phyloP scores from a whole-genome alignment of 108 stramenopile genomes.

The Nitzschia inconspicua region DNA sequence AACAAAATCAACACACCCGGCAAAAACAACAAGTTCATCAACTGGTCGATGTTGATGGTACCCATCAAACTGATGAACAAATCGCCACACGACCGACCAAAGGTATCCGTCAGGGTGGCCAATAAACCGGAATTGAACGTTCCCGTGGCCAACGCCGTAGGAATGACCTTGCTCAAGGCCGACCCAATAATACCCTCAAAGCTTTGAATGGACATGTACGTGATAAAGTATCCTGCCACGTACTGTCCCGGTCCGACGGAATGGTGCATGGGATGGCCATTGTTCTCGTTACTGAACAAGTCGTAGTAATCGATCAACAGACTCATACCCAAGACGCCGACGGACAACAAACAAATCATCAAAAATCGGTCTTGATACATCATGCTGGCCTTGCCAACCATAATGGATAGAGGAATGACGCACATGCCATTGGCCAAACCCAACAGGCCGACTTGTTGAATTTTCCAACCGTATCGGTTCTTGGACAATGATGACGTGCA shows the following conservation, averaged over 20 bases:
- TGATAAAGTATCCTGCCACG: constrained; percentile 58
- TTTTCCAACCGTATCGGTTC: constrained; percentile 80
- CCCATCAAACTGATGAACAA: constrained; percentile 62
- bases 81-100: constrained; percentile 69
- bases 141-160: constrained; percentile 80
- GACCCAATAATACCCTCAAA: constrained; percentile 85
- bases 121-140: constrained; percentile 56
- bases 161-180: constrained; percentile 80
- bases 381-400: constrained; percentile 62
- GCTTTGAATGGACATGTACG: constrained; percentile 59
- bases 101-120: constrained; percentile 41
- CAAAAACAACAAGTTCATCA: constrained; percentile 66
- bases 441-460: constrained; percentile 71
- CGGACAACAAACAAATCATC: constrained; percentile 44
- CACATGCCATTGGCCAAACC: constrained; percentile 74
- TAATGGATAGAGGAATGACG: constrained; percentile 75
- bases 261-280: constrained; percentile 44
- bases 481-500: constrained; percentile 75
- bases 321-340: constrained; percentile 48
- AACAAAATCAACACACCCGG: constrained; percentile 55
- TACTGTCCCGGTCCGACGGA: constrained; percentile 56
- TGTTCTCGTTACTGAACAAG: constrained; percentile 27
- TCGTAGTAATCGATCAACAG: constrained; percentile 65
- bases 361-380: constrained; percentile 52
- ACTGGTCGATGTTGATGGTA: constrained; percentile 47